Evolutionary conservation across 148 eudicot species (phyloP).

Genomic region (Rhododendron ferrugineum): DNA sequence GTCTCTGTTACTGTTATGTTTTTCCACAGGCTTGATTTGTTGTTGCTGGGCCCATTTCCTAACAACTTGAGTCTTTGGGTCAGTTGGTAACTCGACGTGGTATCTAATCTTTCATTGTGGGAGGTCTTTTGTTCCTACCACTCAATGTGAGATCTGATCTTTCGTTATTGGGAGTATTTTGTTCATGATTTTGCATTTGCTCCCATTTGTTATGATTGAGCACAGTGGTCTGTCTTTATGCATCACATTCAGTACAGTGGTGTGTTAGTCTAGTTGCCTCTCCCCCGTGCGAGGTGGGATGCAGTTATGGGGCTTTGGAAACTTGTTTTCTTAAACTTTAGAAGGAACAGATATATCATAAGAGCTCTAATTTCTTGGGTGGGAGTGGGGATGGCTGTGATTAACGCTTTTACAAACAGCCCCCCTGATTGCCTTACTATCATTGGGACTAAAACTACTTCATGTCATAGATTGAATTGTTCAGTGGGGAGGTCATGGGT

Average conservation of each 20-base stretch:
- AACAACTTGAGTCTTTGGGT: neutral
- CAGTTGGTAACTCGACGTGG: neutral
- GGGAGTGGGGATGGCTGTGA: too few species aligned
- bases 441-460: too few species aligned
- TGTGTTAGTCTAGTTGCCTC: neutral
- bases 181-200: neutral
- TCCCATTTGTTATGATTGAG: neutral
- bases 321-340: neutral
- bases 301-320: neutral
- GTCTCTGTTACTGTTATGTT: neutral
- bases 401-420: too few species aligned
- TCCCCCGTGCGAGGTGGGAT: neutral
- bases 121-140: neutral
- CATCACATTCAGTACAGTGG: neutral
- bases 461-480: too few species aligned
- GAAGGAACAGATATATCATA: neutral
- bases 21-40: neutral
- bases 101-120: neutral
- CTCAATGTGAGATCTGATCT: neutral
- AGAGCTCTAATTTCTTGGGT: neutral
- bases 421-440: too few species aligned
- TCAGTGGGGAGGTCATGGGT: too few species aligned
- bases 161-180: neutral
- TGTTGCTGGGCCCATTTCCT: neutral
- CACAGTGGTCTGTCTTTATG: neutral